Evolutionary conservation across 495 filamentous ascomycete species (phyloP).

Genomic region (Daldinia decipiens): DNA sequence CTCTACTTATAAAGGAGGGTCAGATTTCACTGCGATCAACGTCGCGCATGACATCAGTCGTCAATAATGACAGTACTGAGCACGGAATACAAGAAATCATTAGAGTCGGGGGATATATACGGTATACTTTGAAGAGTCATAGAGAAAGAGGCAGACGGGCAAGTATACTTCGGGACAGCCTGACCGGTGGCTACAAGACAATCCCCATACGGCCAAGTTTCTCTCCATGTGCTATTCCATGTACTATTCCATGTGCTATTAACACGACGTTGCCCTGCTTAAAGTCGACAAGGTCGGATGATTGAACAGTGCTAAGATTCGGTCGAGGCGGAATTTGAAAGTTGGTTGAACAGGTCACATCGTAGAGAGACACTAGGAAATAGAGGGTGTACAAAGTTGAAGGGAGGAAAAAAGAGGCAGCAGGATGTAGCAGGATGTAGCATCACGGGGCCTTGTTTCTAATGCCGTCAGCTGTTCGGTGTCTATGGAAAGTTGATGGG

Average conservation of each 20-base stretch:
- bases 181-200: slow-evolving; percentile 29
- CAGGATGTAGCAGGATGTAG: slow-evolving; percentile 9
- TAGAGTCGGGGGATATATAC: slow-evolving; percentile 28
- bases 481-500: not conserved
- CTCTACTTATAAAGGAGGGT: slow-evolving; percentile 33
- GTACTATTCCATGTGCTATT: slow-evolving; percentile 32
- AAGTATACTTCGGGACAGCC: slow-evolving; percentile 27
- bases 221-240: slow-evolving; percentile 36
- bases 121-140: slow-evolving; percentile 38
- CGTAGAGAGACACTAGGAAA: slow-evolving; percentile 29
- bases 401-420: slow-evolving; percentile 19
- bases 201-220: slow-evolving; percentile 19
- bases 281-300: slow-evolving; percentile 36
- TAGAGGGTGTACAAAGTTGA: slow-evolving; percentile 23
- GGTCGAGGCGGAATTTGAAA: slow-evolving; percentile 20
- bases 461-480: slow-evolving; percentile 34
- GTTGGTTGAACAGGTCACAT: slow-evolving; percentile 45
- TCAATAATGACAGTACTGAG: slow-evolving; percentile 20
- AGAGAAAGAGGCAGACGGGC: slow-evolving; percentile 10
- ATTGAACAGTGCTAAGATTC: slow-evolving; percentile 33
- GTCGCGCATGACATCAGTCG: slow-evolving; percentile 38
- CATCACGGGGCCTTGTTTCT: slow-evolving; percentile 44
- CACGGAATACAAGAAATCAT: slow-evolving; percentile 26
- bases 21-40: slow-evolving; percentile 18
- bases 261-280: slow-evolving; percentile 32